Base-by-base conservation (phyloP, 2,329 filamentous ascomycete species). In the Rhynchosporium agropyri region DNA sequence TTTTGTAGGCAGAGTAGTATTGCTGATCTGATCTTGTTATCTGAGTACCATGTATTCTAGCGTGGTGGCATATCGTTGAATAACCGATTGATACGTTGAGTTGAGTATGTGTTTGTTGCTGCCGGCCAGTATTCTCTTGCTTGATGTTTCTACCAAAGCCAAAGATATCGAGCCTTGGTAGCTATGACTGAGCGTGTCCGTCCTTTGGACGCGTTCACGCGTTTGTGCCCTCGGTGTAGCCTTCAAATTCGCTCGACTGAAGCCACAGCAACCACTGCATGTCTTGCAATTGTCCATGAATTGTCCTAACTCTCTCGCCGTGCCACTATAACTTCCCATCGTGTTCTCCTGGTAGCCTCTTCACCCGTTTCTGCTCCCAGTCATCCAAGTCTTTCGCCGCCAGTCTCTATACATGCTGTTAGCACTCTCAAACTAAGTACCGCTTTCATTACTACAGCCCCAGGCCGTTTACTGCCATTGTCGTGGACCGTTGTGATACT, bases 341-440 rank as follows among this genome's bases (percentile, higher is more conserved):
- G 65, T 86, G 89, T 77, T 99, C 96, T 69, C 95, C 95, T 26
- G 91, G 88, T 65, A 97, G 83, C 74, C 95, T 83, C 79, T 97
- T 87, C 10, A 98, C 92, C 59, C 96, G 87, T 78, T 95, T 96
- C 78, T 98, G 95, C 76, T 98, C 94, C 95, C 95, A 99, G 74
- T 92, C 85, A 73, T 99, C 94, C 65, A 98, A 79, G 74, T 98
- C 95, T 76, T 96, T 96, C 38, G 91, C 90, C 70, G 91, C 90
- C 45, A 91, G 80, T 78, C 87, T 86, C 90, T 95, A 76, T 62
- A 48, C 20, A n/a, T 51, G 55, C 38, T 62, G 20, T 68, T 64
- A 69, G 64, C 57, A 33, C 13, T 29, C 10, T 38, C 15, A 40
- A 12, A 10, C 10, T 0, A 29, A 6, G 28, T 6, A 13, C 1